Base-by-base conservation (phyloP, 805 yeast genomes). In the Ogataea paradorogensis region DNA sequence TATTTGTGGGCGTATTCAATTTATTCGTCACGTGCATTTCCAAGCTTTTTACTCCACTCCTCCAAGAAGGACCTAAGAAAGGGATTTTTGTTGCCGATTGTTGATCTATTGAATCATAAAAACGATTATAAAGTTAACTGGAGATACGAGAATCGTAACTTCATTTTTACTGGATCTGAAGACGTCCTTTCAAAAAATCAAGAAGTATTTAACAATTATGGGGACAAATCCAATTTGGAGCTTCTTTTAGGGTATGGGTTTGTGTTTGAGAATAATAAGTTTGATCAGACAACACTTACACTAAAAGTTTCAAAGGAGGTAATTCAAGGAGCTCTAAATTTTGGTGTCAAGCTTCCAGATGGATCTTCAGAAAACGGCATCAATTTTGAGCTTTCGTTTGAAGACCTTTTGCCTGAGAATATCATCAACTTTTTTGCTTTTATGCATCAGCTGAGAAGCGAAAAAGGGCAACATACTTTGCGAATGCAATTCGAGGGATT, bases 181-280 rank as follows among this genome's bases (percentile, higher is more conserved):
- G 14, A 58, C 66, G 4, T 30, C 40, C 7, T 22, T 85, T 1
- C 23, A 47, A 0, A 52, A 59, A 18, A 78, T 77, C 54, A 61
- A 10, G 96, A 91, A 52, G 52, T 91, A 9, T 84, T 76, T 67
- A 89, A 87, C 60, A 81, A 90, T 1, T 90, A 89, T 53, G 97
- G 96, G 0, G 82, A 80, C 27, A 70, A 81, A 33, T 62, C 81
- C 7, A 87, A 87, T 50, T 65, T 82, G 1, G 75, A 76, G 25
- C 62, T 90, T 27, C 60, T 89, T 11, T 74, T 88, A 14, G 73
- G 84, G 34, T 90, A 89, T 58, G 96, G 96, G 1, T 89, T 89
- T 60, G 76, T 80, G 4, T 57, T 76, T 20, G 64, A 70, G 32
- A 63, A 64, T 16, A 78, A 80, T 47, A 58, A 61, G 3, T 76